phyloP scores from a whole-genome alignment of 1,284 basidiomycete genomes.

The Ustilago shanxiensis region DNA sequence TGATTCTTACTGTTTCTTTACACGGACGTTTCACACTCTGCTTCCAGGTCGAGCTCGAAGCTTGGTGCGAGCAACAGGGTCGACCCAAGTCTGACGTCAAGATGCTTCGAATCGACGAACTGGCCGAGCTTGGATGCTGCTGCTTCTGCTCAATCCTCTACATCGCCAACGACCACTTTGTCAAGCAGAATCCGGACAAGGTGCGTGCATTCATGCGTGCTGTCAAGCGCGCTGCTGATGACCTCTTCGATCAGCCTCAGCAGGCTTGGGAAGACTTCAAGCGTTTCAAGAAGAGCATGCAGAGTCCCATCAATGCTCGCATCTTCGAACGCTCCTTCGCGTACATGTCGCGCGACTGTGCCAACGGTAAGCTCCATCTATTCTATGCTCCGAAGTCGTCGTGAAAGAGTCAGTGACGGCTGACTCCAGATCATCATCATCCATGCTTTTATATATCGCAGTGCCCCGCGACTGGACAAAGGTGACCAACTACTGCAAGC shows the following conservation, averaged over 20 bases:
- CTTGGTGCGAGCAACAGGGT: slow-evolving; percentile 69
- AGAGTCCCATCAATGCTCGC: slow-evolving; percentile 64
- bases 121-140: slow-evolving; percentile 70
- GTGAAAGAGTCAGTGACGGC: too few relatives aligned
- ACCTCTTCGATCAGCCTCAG: slow-evolving; percentile 66
- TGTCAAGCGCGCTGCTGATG: slow-evolving; percentile 70
- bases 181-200: slow-evolving; percentile 68
- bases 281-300: slow-evolving; percentile 69
- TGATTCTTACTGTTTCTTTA: not conserved
- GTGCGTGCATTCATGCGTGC: slow-evolving; percentile 70
- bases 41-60: slow-evolving; percentile 66
- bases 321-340: slow-evolving; percentile 69
- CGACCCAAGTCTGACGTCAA: slow-evolving; percentile 70
- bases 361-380: slow-evolving; percentile 35
- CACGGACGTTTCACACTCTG: not conserved
- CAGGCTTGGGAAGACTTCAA: slow-evolving; percentile 70
- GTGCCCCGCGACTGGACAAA: slow-evolving; percentile 64
- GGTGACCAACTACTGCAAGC: slow-evolving; percentile 70
- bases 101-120: slow-evolving; percentile 70
- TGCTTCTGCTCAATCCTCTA: slow-evolving; percentile 70
- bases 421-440: too few relatives aligned
- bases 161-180: slow-evolving; percentile 64
- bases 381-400: not conserved
- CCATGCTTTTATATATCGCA: not conserved
- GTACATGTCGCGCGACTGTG: slow-evolving; percentile 70